Conservation (phyloP, 129 eudicot species). For the Ambrosia artemisiifolia region DNA sequence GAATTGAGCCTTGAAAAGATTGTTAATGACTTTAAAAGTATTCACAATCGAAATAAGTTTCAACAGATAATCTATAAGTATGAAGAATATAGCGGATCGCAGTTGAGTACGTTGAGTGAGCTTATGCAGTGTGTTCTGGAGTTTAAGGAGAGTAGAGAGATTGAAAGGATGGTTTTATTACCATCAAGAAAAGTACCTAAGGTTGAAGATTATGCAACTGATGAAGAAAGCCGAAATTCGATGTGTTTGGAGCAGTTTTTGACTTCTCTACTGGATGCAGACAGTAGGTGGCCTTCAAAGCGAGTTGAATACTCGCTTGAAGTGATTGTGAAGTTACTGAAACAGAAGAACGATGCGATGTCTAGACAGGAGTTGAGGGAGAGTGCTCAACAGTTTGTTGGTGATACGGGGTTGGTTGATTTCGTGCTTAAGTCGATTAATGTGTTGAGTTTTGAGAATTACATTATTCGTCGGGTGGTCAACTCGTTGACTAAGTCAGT, state of each 20-base stretch:
- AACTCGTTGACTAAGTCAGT: constrained; percentile 41
- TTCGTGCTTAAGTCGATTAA: constrained; percentile 67
- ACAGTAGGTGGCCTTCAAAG: constrained; percentile 63
- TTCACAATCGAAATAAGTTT: constrained; percentile 29
- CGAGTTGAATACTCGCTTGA: constrained; percentile 46
- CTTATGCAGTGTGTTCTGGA: constrained; percentile 54
- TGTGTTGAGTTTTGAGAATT: constrained; percentile 43
- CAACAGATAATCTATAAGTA: constrained; percentile 42
- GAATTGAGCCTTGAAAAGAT: constrained; percentile 52
- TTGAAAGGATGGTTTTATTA: background rate
- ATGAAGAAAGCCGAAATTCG: constrained; percentile 26
- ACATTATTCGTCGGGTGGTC: constrained; percentile 39
- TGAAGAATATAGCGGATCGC: constrained; percentile 40
- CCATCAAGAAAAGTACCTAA: constrained; percentile 27
- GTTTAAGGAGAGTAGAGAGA: constrained; percentile 27
- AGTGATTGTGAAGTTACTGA: constrained; percentile 49
- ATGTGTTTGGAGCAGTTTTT: constrained; percentile 38
- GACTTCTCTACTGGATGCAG: constrained; percentile 34
- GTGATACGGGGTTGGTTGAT: constrained; percentile 81
- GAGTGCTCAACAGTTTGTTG: constrained; percentile 44
- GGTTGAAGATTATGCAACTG: constrained; percentile 7
- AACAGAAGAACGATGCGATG: constrained; percentile 50
- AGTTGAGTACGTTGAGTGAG: constrained; percentile 45
- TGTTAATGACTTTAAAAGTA: constrained; percentile 36
- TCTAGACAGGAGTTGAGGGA: constrained; percentile 60